Conservation (phyloP, 208 protist species). For the Crithidia brevicula region DNA sequence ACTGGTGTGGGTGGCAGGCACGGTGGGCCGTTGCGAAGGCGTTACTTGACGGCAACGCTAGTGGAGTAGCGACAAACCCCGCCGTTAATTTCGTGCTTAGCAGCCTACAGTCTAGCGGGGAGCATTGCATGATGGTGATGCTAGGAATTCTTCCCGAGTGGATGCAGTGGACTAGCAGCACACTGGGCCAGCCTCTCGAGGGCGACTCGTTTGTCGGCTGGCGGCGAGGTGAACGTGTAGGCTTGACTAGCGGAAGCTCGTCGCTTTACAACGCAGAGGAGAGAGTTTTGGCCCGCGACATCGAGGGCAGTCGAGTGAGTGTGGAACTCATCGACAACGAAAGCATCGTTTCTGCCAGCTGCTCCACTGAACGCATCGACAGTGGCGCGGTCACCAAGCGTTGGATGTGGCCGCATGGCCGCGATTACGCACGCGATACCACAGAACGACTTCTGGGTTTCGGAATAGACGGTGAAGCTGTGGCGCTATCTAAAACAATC, state of each 20-base stretch:
- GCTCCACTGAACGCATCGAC: background rate
- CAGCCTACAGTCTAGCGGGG: background rate
- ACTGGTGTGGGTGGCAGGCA: constrained; percentile 11
- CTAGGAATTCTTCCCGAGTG: no score
- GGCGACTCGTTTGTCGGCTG: background rate
- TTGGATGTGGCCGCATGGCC: constrained; percentile 13
- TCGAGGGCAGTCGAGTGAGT: background rate
- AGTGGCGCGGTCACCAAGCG: background rate
- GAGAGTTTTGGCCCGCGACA: background rate
- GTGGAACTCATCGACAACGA: background rate
- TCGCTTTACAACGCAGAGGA: constrained; percentile 27
- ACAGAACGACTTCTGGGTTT: background rate
- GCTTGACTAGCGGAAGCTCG: constrained; percentile 22
- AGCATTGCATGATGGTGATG: background rate
- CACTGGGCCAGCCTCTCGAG: no score
- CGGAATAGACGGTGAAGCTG: constrained; percentile 30
- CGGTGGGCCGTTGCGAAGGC: background rate
- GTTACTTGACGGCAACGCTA: background rate
- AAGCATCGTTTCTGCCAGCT: background rate
- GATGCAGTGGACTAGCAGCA: no score
- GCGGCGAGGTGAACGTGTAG: constrained; percentile 25
- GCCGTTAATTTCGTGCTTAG: background rate
- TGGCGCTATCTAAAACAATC: constrained; percentile 38
- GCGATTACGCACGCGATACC: constrained; percentile 9
- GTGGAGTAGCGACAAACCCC: background rate